phyloP scores from a whole-genome alignment of 106 monocot genomes.

The Dactylorhiza incarnata region DNA sequence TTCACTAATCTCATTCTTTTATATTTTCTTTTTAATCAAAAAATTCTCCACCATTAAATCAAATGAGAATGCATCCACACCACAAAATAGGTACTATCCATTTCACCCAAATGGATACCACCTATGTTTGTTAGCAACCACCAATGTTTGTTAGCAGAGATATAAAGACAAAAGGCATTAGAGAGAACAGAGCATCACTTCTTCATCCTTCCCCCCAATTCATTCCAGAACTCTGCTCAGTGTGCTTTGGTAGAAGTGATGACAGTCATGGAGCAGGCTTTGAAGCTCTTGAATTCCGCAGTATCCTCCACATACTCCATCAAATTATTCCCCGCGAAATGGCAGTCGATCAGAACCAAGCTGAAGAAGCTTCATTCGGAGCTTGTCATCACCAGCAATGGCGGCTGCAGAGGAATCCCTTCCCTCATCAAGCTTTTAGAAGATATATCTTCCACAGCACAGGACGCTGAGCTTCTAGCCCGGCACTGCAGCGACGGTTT shows the following conservation, averaged over 20 bases:
- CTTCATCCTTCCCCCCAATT: not conserved
- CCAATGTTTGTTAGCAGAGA: not conserved
- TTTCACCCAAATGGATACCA: no score
- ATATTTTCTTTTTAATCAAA: no score
- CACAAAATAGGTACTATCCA: no score
- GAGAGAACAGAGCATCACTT: not conserved
- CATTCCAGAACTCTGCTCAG: not conserved
- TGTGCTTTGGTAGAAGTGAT: not conserved
- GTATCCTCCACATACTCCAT: constrained; percentile 30
- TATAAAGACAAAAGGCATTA: not conserved
- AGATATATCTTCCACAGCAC: constrained; percentile 16
- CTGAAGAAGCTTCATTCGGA: constrained; percentile 37
- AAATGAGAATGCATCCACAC: no score
- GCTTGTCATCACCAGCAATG: constrained; percentile 6
- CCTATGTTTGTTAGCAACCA: not conserved
- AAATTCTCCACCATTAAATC: no score
- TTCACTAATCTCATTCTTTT: no score
- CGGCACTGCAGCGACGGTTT: constrained; percentile 24
- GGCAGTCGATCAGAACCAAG: constrained; percentile 36
- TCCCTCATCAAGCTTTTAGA: constrained; percentile 20
- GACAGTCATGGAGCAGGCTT: not conserved
- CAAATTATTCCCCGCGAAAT: constrained; percentile 30
- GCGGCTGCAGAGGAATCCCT: not conserved
- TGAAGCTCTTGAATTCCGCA: constrained; percentile 7
- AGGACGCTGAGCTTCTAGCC: constrained; percentile 15